Percentiles rank a stretch among this genome's conserved stretches.
These are phyloP conservation scores for Aquilaria yunnanensis DNA, from an alignment of 345 rosid genomes.

Conservation along the genomic window DNA sequence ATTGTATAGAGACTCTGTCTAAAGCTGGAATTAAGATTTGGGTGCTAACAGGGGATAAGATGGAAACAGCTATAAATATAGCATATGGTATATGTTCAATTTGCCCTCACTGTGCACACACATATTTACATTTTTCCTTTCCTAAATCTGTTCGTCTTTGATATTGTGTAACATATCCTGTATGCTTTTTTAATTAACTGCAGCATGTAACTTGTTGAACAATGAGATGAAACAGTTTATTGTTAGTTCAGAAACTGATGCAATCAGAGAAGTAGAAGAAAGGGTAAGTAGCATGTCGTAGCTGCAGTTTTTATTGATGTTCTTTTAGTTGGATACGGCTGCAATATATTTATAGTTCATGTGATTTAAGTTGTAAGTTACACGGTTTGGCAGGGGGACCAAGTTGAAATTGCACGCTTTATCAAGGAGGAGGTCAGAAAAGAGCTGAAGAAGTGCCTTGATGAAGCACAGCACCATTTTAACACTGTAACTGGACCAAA, in stretches of 20 bases:
- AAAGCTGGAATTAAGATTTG: conserved; percentile 99
- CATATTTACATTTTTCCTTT: no score
- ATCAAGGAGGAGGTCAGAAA: conserved; percentile 82
- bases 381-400: conserved; percentile 69
- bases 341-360: background rate
- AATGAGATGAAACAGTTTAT: conserved; percentile 95
- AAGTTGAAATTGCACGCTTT: conserved; percentile 80
- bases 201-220: conserved; percentile 97
- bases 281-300: conserved; percentile 45
- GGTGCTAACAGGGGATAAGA: conserved; percentile 97
- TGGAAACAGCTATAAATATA: conserved; percentile 99
- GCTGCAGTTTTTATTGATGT: conserved; percentile 8
- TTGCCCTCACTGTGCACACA: background rate
- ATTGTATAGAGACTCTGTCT: conserved; percentile 91
- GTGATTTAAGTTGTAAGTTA: background rate
- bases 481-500: conserved; percentile 62
- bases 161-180: no score
- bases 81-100: conserved; percentile 70
- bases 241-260: conserved; percentile 90
- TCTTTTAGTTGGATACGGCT: background rate
- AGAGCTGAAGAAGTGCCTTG: conserved; percentile 69
- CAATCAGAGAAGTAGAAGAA: conserved; percentile 81
- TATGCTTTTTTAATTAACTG: conserved; percentile 22
- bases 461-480: conserved; percentile 70
- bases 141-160: no score